Percentiles rank a stretch among this genome's conserved stretches.
These are phyloP conservation scores for Plasmodium falciparum DNA, from an alignment of 169 alveolate genomes.

Conservation along the genomic window DNA sequence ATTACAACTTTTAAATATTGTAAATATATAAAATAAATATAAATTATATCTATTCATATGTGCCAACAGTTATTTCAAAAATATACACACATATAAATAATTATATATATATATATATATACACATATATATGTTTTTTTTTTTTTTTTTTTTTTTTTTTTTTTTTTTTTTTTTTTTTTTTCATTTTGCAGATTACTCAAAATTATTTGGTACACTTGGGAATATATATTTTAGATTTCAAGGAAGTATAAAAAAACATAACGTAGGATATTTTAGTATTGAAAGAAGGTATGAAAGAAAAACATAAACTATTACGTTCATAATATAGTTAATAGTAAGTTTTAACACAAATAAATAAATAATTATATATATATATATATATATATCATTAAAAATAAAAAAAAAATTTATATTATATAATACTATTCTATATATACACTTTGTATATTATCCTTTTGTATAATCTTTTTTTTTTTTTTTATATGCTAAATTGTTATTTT, in stretches of 20 bases:
- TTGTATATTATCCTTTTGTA: no score
- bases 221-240: conserved; percentile 31
- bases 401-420: no score
- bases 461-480: no score
- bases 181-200: conserved; percentile 45
- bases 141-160: conserved; percentile 5
- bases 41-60: neutral
- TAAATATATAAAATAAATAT: neutral
- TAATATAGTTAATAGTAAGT: neutral
- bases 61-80: conserved; percentile 6
- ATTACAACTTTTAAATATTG: conserved; percentile 27
- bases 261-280: conserved; percentile 59
- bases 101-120: no score
- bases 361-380: no score
- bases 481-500: no score
- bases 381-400: neutral
- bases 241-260: conserved; percentile 6
- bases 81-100: no score
- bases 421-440: no score
- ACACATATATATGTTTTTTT: neutral
- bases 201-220: conserved; percentile 19
- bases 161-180: conserved; percentile 6
- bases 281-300: neutral
- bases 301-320: neutral
- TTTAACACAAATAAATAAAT: no score